Evolutionary conservation across 2,329 filamentous ascomycete species (phyloP), one percentile per base, ranked within the genome.

Genomic region (Epichloe amarillans): DNA sequence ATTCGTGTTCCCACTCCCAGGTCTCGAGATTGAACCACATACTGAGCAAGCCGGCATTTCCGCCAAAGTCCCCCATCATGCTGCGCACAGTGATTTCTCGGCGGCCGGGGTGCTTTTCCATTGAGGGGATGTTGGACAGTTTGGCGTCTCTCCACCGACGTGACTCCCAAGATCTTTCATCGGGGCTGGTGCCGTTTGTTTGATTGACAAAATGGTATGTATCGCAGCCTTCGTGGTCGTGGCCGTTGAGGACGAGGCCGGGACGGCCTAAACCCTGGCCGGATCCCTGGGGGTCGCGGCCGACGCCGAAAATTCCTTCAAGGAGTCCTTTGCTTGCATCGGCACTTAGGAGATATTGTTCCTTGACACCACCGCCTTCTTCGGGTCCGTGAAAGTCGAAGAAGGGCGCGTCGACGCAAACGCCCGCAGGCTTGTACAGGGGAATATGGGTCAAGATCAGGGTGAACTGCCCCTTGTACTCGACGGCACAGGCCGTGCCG

Each of bases 41-140:
- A 54, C 86, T 93, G 40, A 98, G 68, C 41, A 98, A 72, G 0
- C 89, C 93, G 0, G 89, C 88, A 63, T 96, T 93, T 19, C 93
- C 93, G n/a, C 82, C 84, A 66, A 86, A 98, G 51, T 87, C 86
- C 51, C 93, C 93, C 93, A 98, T 98, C 89, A 98, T 97, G 66
- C 88, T 95, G 53, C 90, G 82, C 2, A 98, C 86, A 0, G 93
- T 98, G 56, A 97, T 81, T 68, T 98, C 93, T 30, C 91, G 76
- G 5, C 96, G 72, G 0, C 84, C 84, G 0, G 84, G 79, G 3
- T 77, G 58, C 4, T 67, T 71, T 2, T 66, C 58, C 65, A 62
- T 7, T 65, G 68, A 37, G 1, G 71, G 61, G 21, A 82, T 54
- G 53, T 66, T 64, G 12, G 64, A 62, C 5, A 59, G 56, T 11